phyloP scores from a whole-genome alignment of 2,329 filamentous ascomycete genomes.

The Pseudogymnoascus sp. region DNA sequence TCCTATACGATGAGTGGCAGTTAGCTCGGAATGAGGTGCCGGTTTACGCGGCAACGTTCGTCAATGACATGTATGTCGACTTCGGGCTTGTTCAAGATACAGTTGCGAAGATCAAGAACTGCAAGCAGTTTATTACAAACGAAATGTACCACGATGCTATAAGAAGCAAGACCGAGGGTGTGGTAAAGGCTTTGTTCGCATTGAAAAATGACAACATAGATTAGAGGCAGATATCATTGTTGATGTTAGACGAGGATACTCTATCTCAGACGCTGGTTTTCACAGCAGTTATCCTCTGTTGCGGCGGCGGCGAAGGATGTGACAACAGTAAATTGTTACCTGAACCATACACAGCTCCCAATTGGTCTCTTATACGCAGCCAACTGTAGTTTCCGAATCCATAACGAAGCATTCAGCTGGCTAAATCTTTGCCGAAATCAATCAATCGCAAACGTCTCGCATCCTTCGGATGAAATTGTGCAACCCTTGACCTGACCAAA shows the following conservation, averaged over 20 bases:
- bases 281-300: not conserved
- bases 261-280: not conserved
- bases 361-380: not conserved
- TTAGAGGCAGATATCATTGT: conserved; percentile 25
- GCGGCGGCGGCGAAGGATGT: not conserved
- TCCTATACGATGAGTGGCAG: conserved; percentile 67
- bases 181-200: conserved; percentile 68
- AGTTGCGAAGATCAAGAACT: conserved; percentile 64
- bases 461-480: conserved; percentile 59
- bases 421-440: conserved; percentile 58
- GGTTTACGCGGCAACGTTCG: conserved; percentile 74
- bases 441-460: conserved; percentile 51
- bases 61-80: conserved; percentile 92
- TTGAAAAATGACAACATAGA: conserved; percentile 64
- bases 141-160: conserved; percentile 81
- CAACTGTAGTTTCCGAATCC: not conserved
- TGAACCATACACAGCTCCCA: not conserved
- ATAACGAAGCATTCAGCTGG: conserved; percentile 35
- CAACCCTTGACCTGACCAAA: conserved; percentile 57
- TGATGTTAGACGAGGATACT: not conserved
- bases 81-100: conserved; percentile 67
- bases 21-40: conserved; percentile 73
- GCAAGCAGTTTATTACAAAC: conserved; percentile 80
- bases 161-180: conserved; percentile 63
- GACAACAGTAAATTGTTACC: not conserved